phyloP scores from a whole-genome alignment of 495 filamentous ascomycete species.

The Aspergillus saccharolyticus region DNA sequence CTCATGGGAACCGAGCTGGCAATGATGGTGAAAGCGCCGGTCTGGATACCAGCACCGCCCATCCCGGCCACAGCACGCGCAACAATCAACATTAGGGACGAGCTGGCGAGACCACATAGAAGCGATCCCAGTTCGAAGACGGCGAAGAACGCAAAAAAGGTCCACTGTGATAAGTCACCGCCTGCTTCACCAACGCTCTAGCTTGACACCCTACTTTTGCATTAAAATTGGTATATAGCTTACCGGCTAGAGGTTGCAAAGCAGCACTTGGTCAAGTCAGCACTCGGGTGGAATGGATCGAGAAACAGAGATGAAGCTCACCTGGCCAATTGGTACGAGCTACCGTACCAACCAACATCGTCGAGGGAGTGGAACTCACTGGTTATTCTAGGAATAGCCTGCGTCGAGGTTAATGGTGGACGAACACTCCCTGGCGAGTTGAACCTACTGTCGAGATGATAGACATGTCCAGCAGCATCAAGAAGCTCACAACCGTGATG shows the following conservation, averaged over 20 bases:
- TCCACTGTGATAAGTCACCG: neutral
- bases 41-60: constrained; percentile 40
- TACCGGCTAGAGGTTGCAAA: constrained; percentile 8
- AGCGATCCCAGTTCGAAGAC: constrained; percentile 50
- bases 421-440: neutral
- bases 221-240: constrained; percentile 7
- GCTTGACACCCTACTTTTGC: neutral
- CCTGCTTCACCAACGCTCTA: neutral
- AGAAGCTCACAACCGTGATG: constrained; percentile 30
- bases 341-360: constrained; percentile 38
- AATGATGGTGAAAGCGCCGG: constrained; percentile 6
- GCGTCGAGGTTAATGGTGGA: neutral
- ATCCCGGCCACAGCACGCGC: constrained; percentile 73
- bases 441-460: constrained; percentile 44
- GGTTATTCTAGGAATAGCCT: constrained; percentile 26
- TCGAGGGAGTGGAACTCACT: constrained; percentile 25
- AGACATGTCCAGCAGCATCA: constrained; percentile 46
- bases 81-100: constrained; percentile 62
- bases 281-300: neutral
- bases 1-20: neutral
- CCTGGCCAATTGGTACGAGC: constrained; percentile 28
- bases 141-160: constrained; percentile 61
- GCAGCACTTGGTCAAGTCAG: neutral
- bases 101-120: constrained; percentile 67
- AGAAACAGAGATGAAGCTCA: neutral